These are phyloP conservation scores for Boletellus emodensis DNA, from an alignment of 768 basidiomycete species.

Conservation along the genomic window DNA sequence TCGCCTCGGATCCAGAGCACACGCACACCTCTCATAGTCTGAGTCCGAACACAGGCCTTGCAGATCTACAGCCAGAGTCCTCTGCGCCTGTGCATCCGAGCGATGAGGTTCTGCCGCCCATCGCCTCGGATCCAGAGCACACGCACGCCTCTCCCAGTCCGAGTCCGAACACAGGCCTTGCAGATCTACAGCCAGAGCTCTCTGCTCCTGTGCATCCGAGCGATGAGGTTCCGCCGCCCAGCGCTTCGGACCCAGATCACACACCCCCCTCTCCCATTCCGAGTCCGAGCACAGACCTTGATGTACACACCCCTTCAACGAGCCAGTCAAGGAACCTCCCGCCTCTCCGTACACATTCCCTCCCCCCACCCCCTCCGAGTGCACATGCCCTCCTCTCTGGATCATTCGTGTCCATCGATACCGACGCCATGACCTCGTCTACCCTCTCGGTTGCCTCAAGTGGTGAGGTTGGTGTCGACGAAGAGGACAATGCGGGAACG, in stretches of 20 bases:
- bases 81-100: no score
- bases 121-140: no score
- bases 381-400: conserved; percentile 2
- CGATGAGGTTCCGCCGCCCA: no score
- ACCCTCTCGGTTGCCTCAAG: not conserved
- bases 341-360: conserved; percentile 6
- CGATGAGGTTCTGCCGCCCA: no score
- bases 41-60: not conserved
- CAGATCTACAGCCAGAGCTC: no score
- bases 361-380: conserved; percentile 8
- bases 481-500: not conserved
- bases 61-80: no score
- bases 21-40: not conserved
- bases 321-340: not conserved
- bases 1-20: no score
- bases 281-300: not conserved
- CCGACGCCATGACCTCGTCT: not conserved
- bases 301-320: not conserved
- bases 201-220: no score
- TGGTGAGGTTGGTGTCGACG: not conserved
- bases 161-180: not conserved
- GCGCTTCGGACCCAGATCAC: no score
- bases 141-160: not conserved
- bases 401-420: not conserved
- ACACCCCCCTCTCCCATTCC: not conserved